phyloP scores from a whole-genome alignment of 805 yeast species.

The Cyberlindnera veronae region DNA sequence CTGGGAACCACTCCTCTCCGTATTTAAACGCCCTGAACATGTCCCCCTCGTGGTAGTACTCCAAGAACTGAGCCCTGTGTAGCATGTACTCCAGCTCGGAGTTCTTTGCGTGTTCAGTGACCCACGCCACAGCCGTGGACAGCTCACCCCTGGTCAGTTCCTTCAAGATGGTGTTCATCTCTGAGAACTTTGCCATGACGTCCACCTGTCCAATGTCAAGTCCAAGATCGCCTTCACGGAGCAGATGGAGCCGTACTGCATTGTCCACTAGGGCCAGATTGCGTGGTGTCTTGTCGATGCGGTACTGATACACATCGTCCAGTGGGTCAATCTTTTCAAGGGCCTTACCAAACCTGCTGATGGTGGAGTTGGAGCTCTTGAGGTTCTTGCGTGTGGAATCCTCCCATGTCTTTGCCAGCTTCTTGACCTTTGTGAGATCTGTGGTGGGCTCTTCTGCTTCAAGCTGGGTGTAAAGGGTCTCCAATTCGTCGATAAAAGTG shows the following conservation, averaged over 20 bases:
- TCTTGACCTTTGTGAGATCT: neutral
- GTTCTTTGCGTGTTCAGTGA: constrained; percentile 24
- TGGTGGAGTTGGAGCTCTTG: constrained; percentile 26
- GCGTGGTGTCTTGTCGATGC: constrained; percentile 24
- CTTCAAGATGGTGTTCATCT: constrained; percentile 27
- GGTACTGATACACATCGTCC: constrained; percentile 33
- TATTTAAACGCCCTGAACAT: constrained; percentile 38
- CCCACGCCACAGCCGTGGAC: constrained; percentile 50
- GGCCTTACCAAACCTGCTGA: constrained; percentile 29
- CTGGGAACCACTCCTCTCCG: constrained; percentile 38
- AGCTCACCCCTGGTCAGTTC: constrained; percentile 39
- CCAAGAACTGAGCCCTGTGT: constrained; percentile 40
- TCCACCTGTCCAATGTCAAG: constrained; percentile 28
- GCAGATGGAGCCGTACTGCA: constrained; percentile 44
- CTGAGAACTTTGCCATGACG: constrained; percentile 27
- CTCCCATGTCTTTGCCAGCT: constrained; percentile 28
- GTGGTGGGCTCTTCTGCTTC: constrained; percentile 1
- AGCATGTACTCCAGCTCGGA: constrained; percentile 41
- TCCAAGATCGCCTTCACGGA: constrained; percentile 43
- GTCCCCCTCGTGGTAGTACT: constrained; percentile 27
- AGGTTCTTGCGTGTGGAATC: constrained; percentile 26
- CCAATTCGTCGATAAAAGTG: constrained; percentile 7
- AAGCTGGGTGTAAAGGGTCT: constrained; percentile 1
- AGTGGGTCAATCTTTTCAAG: constrained; percentile 31
- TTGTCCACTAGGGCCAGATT: constrained; percentile 30